Evolutionary conservation across 1,284 basidiomycete species (phyloP).

Genomic region (Porogramme epimiltina): DNA sequence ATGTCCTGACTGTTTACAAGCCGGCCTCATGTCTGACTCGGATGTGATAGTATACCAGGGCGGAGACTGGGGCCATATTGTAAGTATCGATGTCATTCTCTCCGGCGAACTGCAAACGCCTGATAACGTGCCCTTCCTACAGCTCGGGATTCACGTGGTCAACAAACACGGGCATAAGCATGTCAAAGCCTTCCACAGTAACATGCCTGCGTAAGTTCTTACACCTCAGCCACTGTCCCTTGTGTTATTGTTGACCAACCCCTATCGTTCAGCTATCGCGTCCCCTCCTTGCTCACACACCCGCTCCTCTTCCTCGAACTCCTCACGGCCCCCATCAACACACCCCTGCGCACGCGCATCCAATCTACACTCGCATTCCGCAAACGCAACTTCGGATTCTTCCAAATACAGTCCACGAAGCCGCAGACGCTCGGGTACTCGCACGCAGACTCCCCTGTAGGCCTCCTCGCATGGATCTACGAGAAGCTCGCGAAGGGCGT

Average conservation of each 20-base stretch:
- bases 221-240: neutral
- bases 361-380: constrained; percentile 17
- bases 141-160: constrained; percentile 28
- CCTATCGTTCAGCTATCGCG: neutral
- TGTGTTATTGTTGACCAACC: neutral
- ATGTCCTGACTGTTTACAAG: neutral
- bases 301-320: neutral
- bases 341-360: neutral
- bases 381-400: constrained; percentile 41
- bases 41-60: constrained; percentile 1
- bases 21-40: neutral
- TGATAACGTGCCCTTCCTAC: constrained; percentile 33
- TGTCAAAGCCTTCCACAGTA: constrained; percentile 25
- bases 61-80: constrained; percentile 4
- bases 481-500: neutral
- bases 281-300: neutral
- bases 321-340: neutral
- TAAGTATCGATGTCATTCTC: neutral
- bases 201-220: constrained; percentile 29
- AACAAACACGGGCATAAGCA: constrained; percentile 28
- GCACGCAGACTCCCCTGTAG: constrained; percentile 57
- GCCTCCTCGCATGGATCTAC: constrained; percentile 41
- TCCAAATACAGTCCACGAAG: constrained; percentile 43
- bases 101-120: neutral
- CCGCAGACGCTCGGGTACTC: constrained; percentile 61